Percentiles rank a stretch among this genome's conserved stretches.
phyloP scores from a whole-genome alignment of 441 rosid species.

The Gossypium davidsonii region DNA sequence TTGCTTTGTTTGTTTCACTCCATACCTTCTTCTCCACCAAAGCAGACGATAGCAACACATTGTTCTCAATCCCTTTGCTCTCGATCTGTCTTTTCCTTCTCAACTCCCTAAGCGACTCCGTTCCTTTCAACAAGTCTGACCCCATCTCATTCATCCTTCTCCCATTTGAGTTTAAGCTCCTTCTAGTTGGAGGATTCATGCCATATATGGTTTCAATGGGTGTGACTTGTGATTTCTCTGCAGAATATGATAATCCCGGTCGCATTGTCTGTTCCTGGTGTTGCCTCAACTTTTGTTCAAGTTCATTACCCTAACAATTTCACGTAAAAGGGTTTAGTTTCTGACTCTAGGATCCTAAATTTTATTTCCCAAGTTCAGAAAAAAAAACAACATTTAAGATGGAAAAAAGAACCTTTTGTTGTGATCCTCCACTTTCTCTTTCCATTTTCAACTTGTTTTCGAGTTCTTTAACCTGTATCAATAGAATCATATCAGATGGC shows the following conservation, averaged over 20 bases:
- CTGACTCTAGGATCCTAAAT: background rate
- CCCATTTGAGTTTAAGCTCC: slow-evolving; percentile 21
- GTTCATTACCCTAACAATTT: background rate
- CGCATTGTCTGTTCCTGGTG: slow-evolving; percentile 12
- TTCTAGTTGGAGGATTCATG: slow-evolving; percentile 19
- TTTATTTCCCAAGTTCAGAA: background rate
- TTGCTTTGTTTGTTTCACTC: slow-evolving; percentile 21
- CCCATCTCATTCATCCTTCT: slow-evolving; percentile 13
- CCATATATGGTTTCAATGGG: slow-evolving; percentile 19
- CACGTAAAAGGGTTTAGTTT: background rate
- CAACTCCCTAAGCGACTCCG: slow-evolving; percentile 29
- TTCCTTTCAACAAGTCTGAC: slow-evolving; percentile 32
- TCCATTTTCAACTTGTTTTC: slow-evolving; percentile 6
- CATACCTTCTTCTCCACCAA: slow-evolving; percentile 24
- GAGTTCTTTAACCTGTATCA: background rate
- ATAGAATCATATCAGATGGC: background rate
- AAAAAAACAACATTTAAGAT: no score
- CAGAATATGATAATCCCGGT: background rate
- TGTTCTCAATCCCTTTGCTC: slow-evolving; percentile 34
- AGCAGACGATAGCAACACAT: slow-evolving; percentile 19
- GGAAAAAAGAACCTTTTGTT: background rate
- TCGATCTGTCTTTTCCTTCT: slow-evolving; percentile 32
- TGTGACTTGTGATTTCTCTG: slow-evolving; percentile 17
- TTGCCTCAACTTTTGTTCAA: background rate
- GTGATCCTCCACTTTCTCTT: background rate